These are phyloP conservation scores for Termitomyces sp. DNA, from an alignment of 768 basidiomycete species.

Conservation along the genomic window DNA sequence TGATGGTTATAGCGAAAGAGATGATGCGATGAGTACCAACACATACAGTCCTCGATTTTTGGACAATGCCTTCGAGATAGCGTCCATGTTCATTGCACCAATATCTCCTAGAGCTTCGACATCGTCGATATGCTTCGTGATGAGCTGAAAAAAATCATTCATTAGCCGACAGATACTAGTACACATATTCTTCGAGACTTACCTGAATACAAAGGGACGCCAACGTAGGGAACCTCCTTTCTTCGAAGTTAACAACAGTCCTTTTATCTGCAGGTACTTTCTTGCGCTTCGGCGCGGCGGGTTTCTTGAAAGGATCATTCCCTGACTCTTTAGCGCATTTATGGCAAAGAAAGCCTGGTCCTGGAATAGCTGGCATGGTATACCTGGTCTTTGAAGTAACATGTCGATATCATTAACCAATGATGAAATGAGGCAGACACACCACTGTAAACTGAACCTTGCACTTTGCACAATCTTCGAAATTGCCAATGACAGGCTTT, in stretches of 20 bases:
- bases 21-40: conserved; percentile 10
- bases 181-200: background rate
- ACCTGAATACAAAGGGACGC: conserved; percentile 83
- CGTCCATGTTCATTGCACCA: conserved; percentile 79
- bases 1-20: background rate
- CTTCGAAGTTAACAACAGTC: conserved; percentile 67
- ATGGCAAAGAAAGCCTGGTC: conserved; percentile 82
- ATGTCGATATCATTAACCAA: background rate
- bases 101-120: conserved; percentile 89
- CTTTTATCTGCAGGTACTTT: conserved; percentile 66
- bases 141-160: conserved; percentile 47
- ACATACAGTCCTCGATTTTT: conserved; percentile 81
- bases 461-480: conserved; percentile 81
- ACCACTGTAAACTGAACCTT: conserved; percentile 87
- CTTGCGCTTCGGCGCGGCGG: conserved; percentile 57
- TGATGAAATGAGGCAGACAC: conserved; percentile 28
- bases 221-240: conserved; percentile 65
- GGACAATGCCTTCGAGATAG: conserved; percentile 78
- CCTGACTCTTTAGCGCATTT: conserved; percentile 78
- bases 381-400: conserved; percentile 70
- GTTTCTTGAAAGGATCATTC: conserved; percentile 84
- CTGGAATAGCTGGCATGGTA: conserved; percentile 70
- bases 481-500: conserved; percentile 75
- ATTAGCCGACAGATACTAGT: background rate
- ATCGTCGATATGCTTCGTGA: conserved; percentile 84